phyloP scores from a whole-genome alignment of 495 filamentous ascomycete genomes.

The Pseudotulostoma volvatum region DNA sequence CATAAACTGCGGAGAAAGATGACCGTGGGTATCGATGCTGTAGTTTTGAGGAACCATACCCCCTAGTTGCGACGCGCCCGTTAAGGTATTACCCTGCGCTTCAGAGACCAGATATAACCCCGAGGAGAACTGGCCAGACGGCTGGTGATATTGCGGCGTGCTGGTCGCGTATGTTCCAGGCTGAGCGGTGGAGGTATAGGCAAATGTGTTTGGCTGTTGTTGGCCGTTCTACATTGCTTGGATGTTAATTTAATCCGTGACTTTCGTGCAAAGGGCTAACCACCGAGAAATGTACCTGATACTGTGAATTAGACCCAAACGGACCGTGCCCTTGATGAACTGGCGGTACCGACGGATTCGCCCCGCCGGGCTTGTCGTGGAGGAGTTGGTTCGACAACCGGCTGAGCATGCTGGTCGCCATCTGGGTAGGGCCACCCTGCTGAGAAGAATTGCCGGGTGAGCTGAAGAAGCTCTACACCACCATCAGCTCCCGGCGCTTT shows the following conservation, averaged over 20 bases:
- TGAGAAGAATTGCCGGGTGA: constrained; percentile 10
- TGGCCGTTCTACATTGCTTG: too few relatives aligned
- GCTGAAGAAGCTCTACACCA: constrained; percentile 16
- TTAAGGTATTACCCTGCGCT: too few relatives aligned
- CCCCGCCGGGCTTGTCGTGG: constrained; percentile 2
- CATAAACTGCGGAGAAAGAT: too few relatives aligned
- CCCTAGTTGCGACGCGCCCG: too few relatives aligned
- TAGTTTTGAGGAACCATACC: too few relatives aligned
- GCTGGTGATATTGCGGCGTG: constrained; percentile 3
- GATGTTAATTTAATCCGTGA: too few relatives aligned
- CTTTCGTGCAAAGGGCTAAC: too few relatives aligned
- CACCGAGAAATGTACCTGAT: too few relatives aligned
- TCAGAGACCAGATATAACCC: too few relatives aligned
- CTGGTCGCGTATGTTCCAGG: neutral
- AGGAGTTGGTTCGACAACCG: constrained; percentile 9
- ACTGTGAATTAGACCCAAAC: neutral
- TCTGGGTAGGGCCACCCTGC: constrained; percentile 5
- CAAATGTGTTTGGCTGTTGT: constrained; percentile 1
- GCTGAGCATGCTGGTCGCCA: constrained; percentile 5
- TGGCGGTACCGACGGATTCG: neutral
- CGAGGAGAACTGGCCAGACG: neutral
- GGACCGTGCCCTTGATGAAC: neutral
- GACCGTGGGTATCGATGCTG: too few relatives aligned
- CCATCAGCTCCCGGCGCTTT: constrained; percentile 15
- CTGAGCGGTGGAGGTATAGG: constrained; percentile 3